Conservation (phyloP, 768 basidiomycete species). For the Mycena indigotica region DNA sequence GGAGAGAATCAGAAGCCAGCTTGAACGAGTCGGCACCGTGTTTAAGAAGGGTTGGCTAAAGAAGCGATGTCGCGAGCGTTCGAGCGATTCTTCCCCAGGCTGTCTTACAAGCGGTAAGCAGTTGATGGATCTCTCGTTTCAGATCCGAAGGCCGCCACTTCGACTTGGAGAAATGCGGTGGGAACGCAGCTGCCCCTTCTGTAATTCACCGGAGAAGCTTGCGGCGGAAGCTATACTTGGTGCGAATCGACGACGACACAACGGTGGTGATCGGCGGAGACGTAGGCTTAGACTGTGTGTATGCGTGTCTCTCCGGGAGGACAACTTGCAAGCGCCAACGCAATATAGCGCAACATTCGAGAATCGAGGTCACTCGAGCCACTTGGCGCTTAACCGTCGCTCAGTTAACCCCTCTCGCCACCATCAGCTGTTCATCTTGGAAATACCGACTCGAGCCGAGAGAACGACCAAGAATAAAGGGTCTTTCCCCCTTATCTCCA, state of each 20-base stretch:
- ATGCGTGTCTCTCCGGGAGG: neutral
- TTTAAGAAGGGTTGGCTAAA: neutral
- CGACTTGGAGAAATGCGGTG: neutral
- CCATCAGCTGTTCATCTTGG: neutral
- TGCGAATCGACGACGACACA: neutral
- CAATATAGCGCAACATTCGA: neutral
- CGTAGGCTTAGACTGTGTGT: neutral
- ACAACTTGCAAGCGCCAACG: neutral
- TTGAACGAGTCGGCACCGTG: neutral
- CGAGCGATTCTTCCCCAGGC: neutral
- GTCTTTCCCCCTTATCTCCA: neutral
- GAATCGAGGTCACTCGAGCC: neutral
- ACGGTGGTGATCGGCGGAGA: neutral
- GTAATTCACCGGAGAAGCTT: no score
- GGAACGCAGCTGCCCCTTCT: neutral
- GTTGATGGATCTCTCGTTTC: neutral
- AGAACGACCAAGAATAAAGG: neutral
- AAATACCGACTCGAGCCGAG: neutral
- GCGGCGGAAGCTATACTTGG: neutral
- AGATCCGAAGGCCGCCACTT: neutral
- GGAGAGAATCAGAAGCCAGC: neutral
- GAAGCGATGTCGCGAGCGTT: neutral
- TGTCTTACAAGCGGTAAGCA: neutral
- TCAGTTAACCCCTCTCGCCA: neutral
- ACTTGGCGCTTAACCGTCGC: neutral